Conservation (phyloP, 1,284 basidiomycete genomes). For the Sparassis latifolia region DNA sequence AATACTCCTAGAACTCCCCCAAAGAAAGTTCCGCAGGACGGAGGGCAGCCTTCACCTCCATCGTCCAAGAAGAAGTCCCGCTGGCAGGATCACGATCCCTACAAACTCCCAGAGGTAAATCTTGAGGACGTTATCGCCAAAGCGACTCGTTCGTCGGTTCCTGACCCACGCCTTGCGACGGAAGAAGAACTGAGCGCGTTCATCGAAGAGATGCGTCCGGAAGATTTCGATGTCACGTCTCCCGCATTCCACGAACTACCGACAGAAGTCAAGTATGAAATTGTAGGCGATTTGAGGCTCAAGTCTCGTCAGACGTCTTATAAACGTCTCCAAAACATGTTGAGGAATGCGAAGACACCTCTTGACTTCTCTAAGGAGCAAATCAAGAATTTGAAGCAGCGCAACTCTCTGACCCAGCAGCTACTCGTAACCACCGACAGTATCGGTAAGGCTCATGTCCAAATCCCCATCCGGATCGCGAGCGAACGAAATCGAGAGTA, state of each 20-base stretch:
- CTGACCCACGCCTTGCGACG: slow-evolving; percentile 88
- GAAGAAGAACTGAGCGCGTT: slow-evolving; percentile 88
- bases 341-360: slow-evolving; percentile 73
- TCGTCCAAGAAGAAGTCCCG: slow-evolving; percentile 49
- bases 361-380: slow-evolving; percentile 96
- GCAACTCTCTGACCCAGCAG: slow-evolving; percentile 92
- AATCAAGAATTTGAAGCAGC: slow-evolving; percentile 83
- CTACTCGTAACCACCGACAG: slow-evolving; percentile 91
- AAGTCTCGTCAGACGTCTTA: slow-evolving; percentile 94
- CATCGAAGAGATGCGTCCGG: slow-evolving; percentile 89
- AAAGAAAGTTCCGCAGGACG: slow-evolving; percentile 25
- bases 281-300: slow-evolving; percentile 90
- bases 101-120: slow-evolving; percentile 72
- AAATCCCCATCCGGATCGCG: slow-evolving; percentile 89
- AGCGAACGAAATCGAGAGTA: slow-evolving; percentile 94
- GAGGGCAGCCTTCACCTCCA: slow-evolving; percentile 34
- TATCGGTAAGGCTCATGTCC: slow-evolving; percentile 85
- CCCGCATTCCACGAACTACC: slow-evolving; percentile 90
- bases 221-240: slow-evolving; percentile 86
- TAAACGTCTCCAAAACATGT: slow-evolving; percentile 88
- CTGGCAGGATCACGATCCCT: slow-evolving; percentile 79
- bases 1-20: slow-evolving; percentile 45
- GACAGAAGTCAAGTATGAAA: slow-evolving; percentile 96
- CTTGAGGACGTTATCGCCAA: slow-evolving; percentile 54
- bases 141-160: slow-evolving; percentile 49